Percentiles rank a stretch among this genome's conserved stretches.
phyloP scores from a whole-genome alignment of 257 asterid species.

The Hygrophila difformis region DNA sequence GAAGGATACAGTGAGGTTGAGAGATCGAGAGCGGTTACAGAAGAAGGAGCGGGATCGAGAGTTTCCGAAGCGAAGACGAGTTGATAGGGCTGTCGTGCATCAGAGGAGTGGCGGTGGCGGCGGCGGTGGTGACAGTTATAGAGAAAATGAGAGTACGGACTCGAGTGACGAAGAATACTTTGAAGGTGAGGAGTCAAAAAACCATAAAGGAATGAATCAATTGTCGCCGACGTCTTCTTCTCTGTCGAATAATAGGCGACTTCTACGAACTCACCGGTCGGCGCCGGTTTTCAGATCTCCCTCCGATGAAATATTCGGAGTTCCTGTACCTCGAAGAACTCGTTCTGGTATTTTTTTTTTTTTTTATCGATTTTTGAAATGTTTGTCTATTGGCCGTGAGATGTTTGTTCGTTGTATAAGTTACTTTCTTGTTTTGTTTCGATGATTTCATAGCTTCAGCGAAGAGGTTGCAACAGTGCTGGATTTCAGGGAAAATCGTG shows the following conservation, averaged over 20 bases:
- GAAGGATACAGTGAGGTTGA: slow-evolving; percentile 35
- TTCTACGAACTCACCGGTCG: slow-evolving; percentile 29
- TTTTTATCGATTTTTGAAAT: neutral
- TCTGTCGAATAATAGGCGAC: slow-evolving; percentile 29
- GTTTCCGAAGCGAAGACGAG: slow-evolving; percentile 35
- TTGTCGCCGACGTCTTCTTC: slow-evolving; percentile 21
- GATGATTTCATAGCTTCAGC: slow-evolving; percentile 33
- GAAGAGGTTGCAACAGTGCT: slow-evolving; percentile 30
- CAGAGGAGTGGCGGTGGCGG: slow-evolving; percentile 15
- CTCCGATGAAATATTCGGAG: slow-evolving; percentile 39
- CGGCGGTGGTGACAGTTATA: slow-evolving; percentile 24
- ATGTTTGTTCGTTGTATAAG: slow-evolving; percentile 1
- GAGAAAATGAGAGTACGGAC: slow-evolving; percentile 31
- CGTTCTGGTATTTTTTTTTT: slow-evolving; percentile 38
- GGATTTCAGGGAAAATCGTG: slow-evolving; percentile 26
- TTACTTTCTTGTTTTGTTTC: slow-evolving; percentile 2
- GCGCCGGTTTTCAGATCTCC: slow-evolving; percentile 27
- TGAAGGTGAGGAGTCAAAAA: slow-evolving; percentile 23
- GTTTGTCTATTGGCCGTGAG: slow-evolving; percentile 5
- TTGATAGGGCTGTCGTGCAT: slow-evolving; percentile 20
- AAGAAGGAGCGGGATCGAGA: slow-evolving; percentile 35
- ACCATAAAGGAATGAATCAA: slow-evolving; percentile 21
- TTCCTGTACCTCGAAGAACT: slow-evolving; percentile 47
- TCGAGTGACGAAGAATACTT: slow-evolving; percentile 33
- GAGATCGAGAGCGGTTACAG: slow-evolving; percentile 38